Evolutionary conservation across 2,329 filamentous ascomycete genomes (phyloP).

Genomic region (Blastomyces silverae): DNA sequence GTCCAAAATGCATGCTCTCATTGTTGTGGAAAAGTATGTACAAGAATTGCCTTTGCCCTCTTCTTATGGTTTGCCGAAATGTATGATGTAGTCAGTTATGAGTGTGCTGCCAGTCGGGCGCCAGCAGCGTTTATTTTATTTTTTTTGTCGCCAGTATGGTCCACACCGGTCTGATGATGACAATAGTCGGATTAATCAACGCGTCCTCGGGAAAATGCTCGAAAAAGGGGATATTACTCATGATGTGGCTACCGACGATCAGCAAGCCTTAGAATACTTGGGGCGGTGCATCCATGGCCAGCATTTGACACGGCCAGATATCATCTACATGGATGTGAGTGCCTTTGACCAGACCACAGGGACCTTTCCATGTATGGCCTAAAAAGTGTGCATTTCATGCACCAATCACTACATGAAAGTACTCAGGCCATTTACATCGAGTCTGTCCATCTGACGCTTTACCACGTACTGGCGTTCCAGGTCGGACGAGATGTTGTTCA

Average conservation of each 20-base stretch:
- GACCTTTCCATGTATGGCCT: not conserved
- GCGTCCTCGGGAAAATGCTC: not conserved
- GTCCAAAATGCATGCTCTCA: conserved; percentile 1
- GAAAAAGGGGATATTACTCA: not conserved
- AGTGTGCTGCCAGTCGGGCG: not conserved
- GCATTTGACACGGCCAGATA: not conserved
- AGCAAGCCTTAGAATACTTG: conserved; percentile 2
- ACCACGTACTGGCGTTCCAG: not conserved
- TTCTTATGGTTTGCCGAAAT: not conserved
- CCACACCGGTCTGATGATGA: not conserved
- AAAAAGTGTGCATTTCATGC: not conserved
- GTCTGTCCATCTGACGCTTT: not conserved
- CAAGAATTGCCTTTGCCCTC: not conserved
- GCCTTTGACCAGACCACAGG: not conserved
- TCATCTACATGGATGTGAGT: conserved; percentile 7
- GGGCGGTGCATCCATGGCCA: conserved; percentile 1
- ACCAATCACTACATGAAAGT: not conserved
- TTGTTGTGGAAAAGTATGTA: conserved; percentile 4
- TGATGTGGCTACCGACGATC: not conserved
- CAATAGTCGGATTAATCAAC: not conserved
- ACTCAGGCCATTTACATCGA: not conserved
- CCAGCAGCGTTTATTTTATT: no score
- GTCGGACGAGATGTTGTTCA: not conserved
- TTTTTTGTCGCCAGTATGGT: no score
- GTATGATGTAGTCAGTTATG: not conserved